Evolutionary conservation across 1,284 basidiomycete genomes (phyloP), one percentile per base, ranked within the genome.

Genomic region (Puccinia coronata): DNA sequence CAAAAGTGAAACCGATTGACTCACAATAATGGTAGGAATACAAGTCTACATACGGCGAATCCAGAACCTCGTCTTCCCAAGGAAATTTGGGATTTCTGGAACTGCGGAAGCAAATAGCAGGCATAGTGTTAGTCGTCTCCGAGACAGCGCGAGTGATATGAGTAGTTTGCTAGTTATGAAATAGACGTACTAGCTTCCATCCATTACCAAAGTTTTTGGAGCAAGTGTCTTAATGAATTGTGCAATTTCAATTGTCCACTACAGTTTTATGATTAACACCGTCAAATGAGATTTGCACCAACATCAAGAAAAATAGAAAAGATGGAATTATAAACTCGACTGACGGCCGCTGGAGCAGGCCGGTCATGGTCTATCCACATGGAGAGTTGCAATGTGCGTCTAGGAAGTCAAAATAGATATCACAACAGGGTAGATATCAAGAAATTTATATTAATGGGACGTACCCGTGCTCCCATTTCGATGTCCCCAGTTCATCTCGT

Each of bases 211-310:
- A 73, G 69, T 72, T 20, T 73, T 72, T 16, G 79, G 79, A 51
- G 79, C 79, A 1, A 80, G 49, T 39, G 70, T 63, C 49, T 80
- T 80, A 43, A 80, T 72, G 36, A 73, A 59, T 28, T 70, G 20
- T 12, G 79, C 79, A 18, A 80, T 63, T 72, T 55, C 67, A 51
- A 80, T 36, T 4, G 79, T 80, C 79, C 79, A 80, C 79, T 80
- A 36, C 8, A 23, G 34, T 67, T 55, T 28, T 8, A 49, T 18
- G 18, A 20, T 20, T 3, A 74, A 61, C 25, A 25, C 39, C 20
- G 41, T 74, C 53, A 41, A n/a, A n/a, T n/a, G n/a, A 34, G 23
- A 8, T n/a, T 25, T 20, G 1, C 41, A 25, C 6, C 4, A 39
- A 16, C 18, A 41, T 63, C n/a, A 39, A 5, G 23, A 9, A 59